Percentiles rank a stretch among this genome's conserved stretches.
phyloP scores from a whole-genome alignment of 495 filamentous ascomycete genomes.

The Penicillium paradoxum region DNA sequence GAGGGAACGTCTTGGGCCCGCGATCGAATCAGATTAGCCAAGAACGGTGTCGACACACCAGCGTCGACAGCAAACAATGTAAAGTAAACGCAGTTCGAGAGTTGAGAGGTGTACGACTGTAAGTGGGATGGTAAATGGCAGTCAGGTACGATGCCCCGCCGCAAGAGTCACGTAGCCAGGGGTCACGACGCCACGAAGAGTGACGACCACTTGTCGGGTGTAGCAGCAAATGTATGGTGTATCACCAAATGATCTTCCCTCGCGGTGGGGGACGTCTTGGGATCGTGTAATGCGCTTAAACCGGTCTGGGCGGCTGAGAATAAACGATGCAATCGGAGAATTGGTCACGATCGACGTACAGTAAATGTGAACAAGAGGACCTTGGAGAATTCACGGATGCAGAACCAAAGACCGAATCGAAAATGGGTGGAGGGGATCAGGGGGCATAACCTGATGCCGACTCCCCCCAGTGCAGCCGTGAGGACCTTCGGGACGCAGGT shows the following conservation, averaged over 20 bases:
- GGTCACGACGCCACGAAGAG: neutral
- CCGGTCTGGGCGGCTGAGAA: slow-evolving; percentile 6
- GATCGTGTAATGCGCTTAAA: slow-evolving; percentile 16
- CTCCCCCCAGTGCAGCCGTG: slow-evolving; percentile 10
- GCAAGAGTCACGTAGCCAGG: slow-evolving; percentile 10
- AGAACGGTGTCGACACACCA: neutral
- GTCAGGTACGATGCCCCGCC: slow-evolving; percentile 11
- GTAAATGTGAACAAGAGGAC: slow-evolving; percentile 17
- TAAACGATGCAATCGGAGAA: slow-evolving; percentile 22
- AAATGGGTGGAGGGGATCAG: slow-evolving; percentile 1
- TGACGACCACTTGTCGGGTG: neutral
- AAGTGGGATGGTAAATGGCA: slow-evolving; percentile 9
- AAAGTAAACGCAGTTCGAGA: slow-evolving; percentile 1
- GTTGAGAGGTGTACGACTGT: slow-evolving; percentile 12
- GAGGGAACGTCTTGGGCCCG: neutral
- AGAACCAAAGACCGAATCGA: slow-evolving; percentile 1
- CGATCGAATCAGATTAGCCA: neutral
- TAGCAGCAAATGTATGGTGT: neutral
- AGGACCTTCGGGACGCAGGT: slow-evolving; percentile 31
- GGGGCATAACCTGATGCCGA: neutral
- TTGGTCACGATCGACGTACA: slow-evolving; percentile 19
- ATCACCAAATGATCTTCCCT: neutral
- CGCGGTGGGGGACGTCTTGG: slow-evolving; percentile 10
- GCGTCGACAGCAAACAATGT: neutral
- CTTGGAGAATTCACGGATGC: slow-evolving; percentile 13